phyloP scores from a whole-genome alignment of 352 stramenopile species.

The Globisporangium ultimum region DNA sequence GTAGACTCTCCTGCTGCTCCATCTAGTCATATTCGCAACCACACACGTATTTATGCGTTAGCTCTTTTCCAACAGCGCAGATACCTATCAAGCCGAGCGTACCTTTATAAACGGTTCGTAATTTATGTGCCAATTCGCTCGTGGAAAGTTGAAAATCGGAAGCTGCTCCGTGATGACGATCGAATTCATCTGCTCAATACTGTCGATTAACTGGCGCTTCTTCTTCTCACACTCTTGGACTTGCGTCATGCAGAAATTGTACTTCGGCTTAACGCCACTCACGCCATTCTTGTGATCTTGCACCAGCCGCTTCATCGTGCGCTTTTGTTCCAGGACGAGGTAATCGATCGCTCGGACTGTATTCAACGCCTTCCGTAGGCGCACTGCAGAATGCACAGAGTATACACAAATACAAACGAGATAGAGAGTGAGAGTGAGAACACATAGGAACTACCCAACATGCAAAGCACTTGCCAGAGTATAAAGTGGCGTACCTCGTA shows the following conservation, averaged over 20 bases:
- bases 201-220: constrained; percentile 18
- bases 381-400: constrained; percentile 7
- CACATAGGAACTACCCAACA: not conserved
- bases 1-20: not conserved
- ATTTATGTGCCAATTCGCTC: constrained; percentile 29
- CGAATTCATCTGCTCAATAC: constrained; percentile 29
- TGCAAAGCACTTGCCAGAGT: not conserved
- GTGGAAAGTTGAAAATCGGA: constrained; percentile 41
- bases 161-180: constrained; percentile 21
- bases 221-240: constrained; percentile 25
- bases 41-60: not conserved
- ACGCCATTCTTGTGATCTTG: constrained; percentile 9
- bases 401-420: constrained; percentile 2
- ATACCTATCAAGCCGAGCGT: not conserved
- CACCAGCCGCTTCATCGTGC: constrained; percentile 15
- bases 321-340: constrained; percentile 17
- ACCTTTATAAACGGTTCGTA: constrained; percentile 34
- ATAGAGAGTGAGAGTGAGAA: too few relatives aligned
- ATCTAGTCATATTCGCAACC: not conserved
- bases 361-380: constrained; percentile 12
- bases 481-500: constrained; percentile 26
- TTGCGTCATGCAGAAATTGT: constrained; percentile 21
- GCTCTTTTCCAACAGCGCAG: too few relatives aligned
- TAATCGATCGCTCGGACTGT: constrained; percentile 13
- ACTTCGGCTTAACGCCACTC: constrained; percentile 9